Evolutionary conservation across 2,329 filamentous ascomycete genomes (phyloP), one percentile per base, ranked within the genome.

Genomic region (Beauveria australis): DNA sequence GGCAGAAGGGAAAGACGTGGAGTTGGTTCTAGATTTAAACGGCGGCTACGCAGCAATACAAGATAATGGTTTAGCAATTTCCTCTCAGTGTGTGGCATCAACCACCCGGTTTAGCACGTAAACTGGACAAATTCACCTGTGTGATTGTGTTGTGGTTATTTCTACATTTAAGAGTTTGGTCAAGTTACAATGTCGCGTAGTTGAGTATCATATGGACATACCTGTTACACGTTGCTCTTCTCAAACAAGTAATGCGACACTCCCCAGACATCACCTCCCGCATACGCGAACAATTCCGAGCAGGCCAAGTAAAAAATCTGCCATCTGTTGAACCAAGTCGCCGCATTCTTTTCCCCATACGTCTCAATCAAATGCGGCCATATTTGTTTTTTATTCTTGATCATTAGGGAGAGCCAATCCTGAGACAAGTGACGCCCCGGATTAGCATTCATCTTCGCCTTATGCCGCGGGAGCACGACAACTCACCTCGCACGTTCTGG

Each of bases 281-380:
- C 78, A 69, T 82, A 87, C 46, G 81, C 83, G 71, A 89, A 89
- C 63, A 89, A 70, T 73, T 89, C 86, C 49, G 85, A 84, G 72
- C 86, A 89, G 30, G 86, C 86, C 79, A 89, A 78, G 69, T 88
- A 88, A 65, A 89, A 90, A 40, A 89, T 82, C 73, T 89, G 83
- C 86, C 87, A 90, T 61, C 86, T 76, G 67, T 88, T 81, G 69
- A 82, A 89, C 87, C 85, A 89, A 59, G 79, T 84, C 52, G 73
- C 68, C 1, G 82, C 80, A 22, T 85, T 76, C 18, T 81, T 77
- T 67, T 83, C 79, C 2, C 86, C 84, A 71, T 89, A 89, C 9
- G 85, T 89, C 71, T 85, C 81, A 49, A 81, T 75, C 59, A 89
- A 68, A 67, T 85, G 80, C 52, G 83, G 83, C 85, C 84, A 88